Evolutionary conservation across 2,329 filamentous ascomycete genomes (phyloP), one percentile per base, ranked within the genome.

Genomic region (Fusarium sp.): DNA sequence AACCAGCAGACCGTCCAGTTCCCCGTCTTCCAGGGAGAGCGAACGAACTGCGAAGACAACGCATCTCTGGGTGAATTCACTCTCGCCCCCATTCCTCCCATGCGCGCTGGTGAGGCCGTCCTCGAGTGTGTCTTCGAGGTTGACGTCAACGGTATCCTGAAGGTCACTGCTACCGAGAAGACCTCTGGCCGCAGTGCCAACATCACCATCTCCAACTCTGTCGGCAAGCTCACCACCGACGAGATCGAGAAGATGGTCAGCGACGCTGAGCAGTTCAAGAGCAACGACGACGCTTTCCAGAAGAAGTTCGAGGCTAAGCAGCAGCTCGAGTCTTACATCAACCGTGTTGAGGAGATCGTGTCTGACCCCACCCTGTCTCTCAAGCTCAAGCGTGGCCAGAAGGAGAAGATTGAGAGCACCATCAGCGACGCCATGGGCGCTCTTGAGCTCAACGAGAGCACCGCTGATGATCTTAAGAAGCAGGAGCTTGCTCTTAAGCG

Each of bases 171-270:
- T 70, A 97, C 94, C 43, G 95, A 99, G 88, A 99, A 99, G 89
- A 94, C 92, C 71, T 97, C 95, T 31, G 95, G 95, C 74, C 93
- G 95, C 78, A 95, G 86, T 75, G 95, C 95, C 81, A 99, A 99
- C 88, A 99, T 99, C 80, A 99, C 95, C 78, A 99, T 99, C 82
- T 92, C 92, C 81, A 99, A 99, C 88, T 97, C 95, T 58, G 94
- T 99, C 73, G 95, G 95, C 79, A 99, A 99, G 86, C 92, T 99
- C 70, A 97, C 93, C 64, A 91, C 89, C 49, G 81, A 82, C 63
- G 95, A 99, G 83, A 99, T 99, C 68, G 95, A 99, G 85, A 93
- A 88, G 84, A 98, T 98, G 94, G 92, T 99, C 78, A 90, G 83
- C 78, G 91, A 99, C 72, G 95, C 95, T 73, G 93, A 94, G 84